Evolutionary conservation across 495 filamentous ascomycete genomes (phyloP), one percentile per base, ranked within the genome.

Genomic region (Halenospora varia): DNA sequence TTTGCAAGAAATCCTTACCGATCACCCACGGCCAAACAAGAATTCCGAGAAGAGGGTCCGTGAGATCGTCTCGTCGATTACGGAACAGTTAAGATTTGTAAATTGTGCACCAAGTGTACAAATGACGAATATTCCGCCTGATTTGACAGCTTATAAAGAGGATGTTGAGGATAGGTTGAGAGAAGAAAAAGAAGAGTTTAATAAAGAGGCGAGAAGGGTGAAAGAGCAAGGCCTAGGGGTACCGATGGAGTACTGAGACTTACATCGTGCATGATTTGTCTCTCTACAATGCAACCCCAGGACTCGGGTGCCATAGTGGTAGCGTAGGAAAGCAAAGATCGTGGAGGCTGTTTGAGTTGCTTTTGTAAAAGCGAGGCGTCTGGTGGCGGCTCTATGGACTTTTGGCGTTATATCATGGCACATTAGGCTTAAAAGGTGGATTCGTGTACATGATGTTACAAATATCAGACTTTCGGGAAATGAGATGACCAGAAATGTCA

Each of bases 41-140:
- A 96, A 98, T 65, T 74, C 85, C 2, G 76, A 77, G 44, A 79
- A 86, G 61, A 89, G 93, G 58, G 78, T 96, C n/a, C 75, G 83
- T 13, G 82, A 84, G 42, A 81, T 96, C 20, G 77, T 90, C 2
- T 71, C 82, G 63, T 82, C 88, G 44, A 87, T 96, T 45, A 79
- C 81, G 51, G 91, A 96, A 68, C 90, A 97, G 72, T 68, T 98
- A 55, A 78, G 90, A 40, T 97, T 96, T 71, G 81, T 97, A 48
- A 75, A 87, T 64, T 78, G 82, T 20, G 88, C 90, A 2, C 95
- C 94, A 2, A 94, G 90, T 67, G 92, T 96, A 45, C 88, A 96
- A 70, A 85, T 89, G 75, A 80, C 83, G 63, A 77, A 85, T 55
- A 88, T 97, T 52, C 90, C 90, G 58, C 85, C 88, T 6, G 88